A percentile compares a stretch with the other conserved stretches of the same genome.
phyloP scores from a whole-genome alignment of 192 early-diverging fungal species.

The Backusella tuberculispora region DNA sequence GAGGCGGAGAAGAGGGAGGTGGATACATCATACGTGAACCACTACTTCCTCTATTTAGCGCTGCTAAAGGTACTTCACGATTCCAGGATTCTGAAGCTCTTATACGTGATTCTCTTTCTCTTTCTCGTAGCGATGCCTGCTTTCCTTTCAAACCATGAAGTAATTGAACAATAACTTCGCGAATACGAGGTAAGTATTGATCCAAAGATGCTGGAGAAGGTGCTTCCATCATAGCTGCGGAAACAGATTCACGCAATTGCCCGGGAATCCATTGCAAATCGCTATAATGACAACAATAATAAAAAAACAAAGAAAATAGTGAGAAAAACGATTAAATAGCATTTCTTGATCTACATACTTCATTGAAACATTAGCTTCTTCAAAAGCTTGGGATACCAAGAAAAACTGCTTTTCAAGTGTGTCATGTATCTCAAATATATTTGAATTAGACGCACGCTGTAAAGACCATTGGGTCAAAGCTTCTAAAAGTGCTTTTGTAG shows the following conservation, averaged over 20 bases:
- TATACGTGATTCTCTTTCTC: conserved; percentile 15
- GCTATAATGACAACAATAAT: neutral
- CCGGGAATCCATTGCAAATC: conserved; percentile 31
- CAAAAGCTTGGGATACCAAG: conserved; percentile 31
- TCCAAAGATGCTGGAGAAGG: conserved; percentile 34
- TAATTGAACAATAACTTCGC: conserved; percentile 44
- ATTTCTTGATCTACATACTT: conserved; percentile 21
- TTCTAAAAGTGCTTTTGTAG: conserved; percentile 37
- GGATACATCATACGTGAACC: conserved; percentile 3
- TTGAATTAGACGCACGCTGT: neutral
- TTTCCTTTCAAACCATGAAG: conserved; percentile 43
- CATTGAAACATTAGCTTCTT: conserved; percentile 35
- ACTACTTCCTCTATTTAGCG: conserved; percentile 2
- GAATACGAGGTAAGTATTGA: conserved; percentile 43
- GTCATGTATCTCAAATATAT: conserved; percentile 41
- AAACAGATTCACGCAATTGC: conserved; percentile 32
- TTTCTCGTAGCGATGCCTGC: conserved; percentile 28
- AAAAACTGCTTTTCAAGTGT: conserved; percentile 37
- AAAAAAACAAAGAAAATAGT: neutral
- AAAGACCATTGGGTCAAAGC: conserved; percentile 40
- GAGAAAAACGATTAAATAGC: neutral
- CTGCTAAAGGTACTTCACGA: conserved; percentile 14
- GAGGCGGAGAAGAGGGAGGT: conserved; percentile 15
- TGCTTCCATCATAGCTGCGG: conserved; percentile 25
- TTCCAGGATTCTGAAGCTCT: conserved; percentile 4